phyloP scores from a whole-genome alignment of 1,139 yeast species.

The Taphrina pruni region DNA sequence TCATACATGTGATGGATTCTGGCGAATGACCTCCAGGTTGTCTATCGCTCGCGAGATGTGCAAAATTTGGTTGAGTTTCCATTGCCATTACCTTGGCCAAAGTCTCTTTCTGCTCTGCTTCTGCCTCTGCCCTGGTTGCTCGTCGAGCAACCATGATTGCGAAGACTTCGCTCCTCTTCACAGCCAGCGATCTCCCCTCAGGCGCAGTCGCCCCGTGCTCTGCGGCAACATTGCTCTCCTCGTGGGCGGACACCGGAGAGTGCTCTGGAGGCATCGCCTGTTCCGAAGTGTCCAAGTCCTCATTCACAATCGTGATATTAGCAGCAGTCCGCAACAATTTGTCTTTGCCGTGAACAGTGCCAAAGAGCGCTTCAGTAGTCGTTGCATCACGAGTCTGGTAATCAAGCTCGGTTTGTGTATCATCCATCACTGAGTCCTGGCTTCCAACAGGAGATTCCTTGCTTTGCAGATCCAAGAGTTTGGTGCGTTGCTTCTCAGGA shows the following conservation, averaged over 20 bases:
- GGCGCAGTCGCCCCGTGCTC: not conserved
- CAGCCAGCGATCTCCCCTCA: not conserved
- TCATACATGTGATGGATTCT: not conserved
- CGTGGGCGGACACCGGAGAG: too few relatives aligned
- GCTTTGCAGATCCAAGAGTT: not conserved
- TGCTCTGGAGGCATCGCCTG: too few relatives aligned
- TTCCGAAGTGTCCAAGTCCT: too few relatives aligned
- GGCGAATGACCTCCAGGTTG: not conserved
- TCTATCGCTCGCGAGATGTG: not conserved
- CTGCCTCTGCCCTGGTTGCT: not conserved
- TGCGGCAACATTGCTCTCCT: not conserved
- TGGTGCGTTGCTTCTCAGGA: not conserved
- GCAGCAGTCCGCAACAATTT: not conserved
- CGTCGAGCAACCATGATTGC: constrained; percentile 4
- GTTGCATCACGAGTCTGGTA: not conserved
- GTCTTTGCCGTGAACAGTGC: not conserved
- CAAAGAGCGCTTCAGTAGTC: not conserved
- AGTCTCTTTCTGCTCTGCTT: constrained; percentile 2
- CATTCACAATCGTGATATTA: too few relatives aligned
- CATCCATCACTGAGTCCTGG: not conserved
- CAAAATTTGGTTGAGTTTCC: not conserved
- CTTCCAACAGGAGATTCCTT: not conserved
- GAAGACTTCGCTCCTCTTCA: not conserved
- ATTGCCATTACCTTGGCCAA: not conserved
- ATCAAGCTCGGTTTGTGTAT: not conserved